Conservation (phyloP, 2,329 filamentous ascomycete genomes). For the Coleophoma crateriformis region DNA sequence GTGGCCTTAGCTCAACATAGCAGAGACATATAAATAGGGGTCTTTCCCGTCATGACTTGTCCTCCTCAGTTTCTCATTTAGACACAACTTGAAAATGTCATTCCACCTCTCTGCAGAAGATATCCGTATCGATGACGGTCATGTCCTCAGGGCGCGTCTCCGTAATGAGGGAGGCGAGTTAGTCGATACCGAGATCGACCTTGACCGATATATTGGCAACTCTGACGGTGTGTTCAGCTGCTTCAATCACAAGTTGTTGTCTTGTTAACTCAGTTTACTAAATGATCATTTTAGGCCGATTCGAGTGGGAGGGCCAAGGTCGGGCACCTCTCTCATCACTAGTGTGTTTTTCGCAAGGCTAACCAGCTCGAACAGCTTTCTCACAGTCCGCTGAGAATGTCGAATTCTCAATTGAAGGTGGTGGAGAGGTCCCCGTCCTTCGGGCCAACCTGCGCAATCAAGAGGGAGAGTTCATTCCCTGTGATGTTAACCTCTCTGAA, state of each 20-base stretch:
- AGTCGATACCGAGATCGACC: conserved; percentile 43
- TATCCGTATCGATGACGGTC: conserved; percentile 40
- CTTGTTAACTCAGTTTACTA: neutral
- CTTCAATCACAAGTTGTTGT: neutral
- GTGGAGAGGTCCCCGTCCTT: conserved; percentile 33
- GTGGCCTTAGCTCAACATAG: too few relatives aligned
- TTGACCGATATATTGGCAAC: conserved; percentile 49
- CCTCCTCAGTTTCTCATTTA: neutral
- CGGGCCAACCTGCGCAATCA: conserved; percentile 28
- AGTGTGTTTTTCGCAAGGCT: neutral
- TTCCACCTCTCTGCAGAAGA: conserved; percentile 45
- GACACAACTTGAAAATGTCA: conserved; percentile 22
- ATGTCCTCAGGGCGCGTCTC: conserved; percentile 47
- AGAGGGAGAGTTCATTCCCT: conserved; percentile 25
- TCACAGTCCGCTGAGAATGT: conserved; percentile 28
- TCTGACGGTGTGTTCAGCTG: conserved; percentile 32
- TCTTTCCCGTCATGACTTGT: neutral
- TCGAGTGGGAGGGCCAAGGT: conserved; percentile 30
- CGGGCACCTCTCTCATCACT: neutral
- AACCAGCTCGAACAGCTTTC: conserved; percentile 21
- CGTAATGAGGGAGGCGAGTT: conserved; percentile 35
- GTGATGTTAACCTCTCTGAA: conserved; percentile 37
- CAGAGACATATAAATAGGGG: too few relatives aligned
- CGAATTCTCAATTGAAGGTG: conserved; percentile 33
- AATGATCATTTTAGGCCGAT: neutral